A percentile compares a stretch with the other conserved stretches of the same genome.
These are phyloP conservation scores for Begonia loranthoides DNA, from an alignment of 306 rosid species.

Conservation along the genomic window DNA sequence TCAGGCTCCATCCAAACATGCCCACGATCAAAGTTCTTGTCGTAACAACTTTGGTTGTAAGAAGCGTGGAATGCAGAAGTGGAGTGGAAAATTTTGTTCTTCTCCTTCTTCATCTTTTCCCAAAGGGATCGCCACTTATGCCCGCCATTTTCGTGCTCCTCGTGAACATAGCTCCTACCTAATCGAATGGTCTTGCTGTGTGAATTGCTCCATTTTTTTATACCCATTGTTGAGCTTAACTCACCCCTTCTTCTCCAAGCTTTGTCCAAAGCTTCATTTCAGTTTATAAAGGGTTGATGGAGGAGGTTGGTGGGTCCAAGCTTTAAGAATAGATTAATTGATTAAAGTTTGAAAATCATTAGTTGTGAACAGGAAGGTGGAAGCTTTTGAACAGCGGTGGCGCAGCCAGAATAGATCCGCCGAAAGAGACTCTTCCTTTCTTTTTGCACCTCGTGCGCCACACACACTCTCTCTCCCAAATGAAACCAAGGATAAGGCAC, in stretches of 20 bases:
- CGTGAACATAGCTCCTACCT: slow-evolving; percentile 2
- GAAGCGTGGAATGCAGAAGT: background rate
- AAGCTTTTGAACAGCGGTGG: too few relatives aligned
- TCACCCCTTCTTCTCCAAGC: too few relatives aligned
- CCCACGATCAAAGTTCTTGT: slow-evolving; percentile 3
- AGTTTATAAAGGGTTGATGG: too few relatives aligned
- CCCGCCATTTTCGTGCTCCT: background rate
- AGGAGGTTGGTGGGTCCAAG: background rate
- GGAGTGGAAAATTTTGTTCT: slow-evolving; percentile 5
- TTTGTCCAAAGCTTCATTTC: background rate
- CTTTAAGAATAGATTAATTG: background rate
- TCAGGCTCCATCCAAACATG: background rate
- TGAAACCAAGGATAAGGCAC: too few relatives aligned
- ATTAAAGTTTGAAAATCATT: too few relatives aligned
- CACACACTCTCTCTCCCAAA: too few relatives aligned
- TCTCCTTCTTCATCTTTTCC: slow-evolving; percentile 7
- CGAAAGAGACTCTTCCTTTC: too few relatives aligned
- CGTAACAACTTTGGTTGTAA: slow-evolving; percentile 7
- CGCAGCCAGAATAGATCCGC: too few relatives aligned
- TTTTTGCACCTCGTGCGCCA: too few relatives aligned
- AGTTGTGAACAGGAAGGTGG: too few relatives aligned
- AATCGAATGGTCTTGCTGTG: slow-evolving; percentile 7
- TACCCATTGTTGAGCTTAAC: slow-evolving; percentile 1
- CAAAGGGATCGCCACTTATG: slow-evolving; percentile 5
- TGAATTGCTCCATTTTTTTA: slow-evolving; percentile 7